Conservation (phyloP, 2,329 filamentous ascomycete species). For the Cercospora zeae-maydis region DNA sequence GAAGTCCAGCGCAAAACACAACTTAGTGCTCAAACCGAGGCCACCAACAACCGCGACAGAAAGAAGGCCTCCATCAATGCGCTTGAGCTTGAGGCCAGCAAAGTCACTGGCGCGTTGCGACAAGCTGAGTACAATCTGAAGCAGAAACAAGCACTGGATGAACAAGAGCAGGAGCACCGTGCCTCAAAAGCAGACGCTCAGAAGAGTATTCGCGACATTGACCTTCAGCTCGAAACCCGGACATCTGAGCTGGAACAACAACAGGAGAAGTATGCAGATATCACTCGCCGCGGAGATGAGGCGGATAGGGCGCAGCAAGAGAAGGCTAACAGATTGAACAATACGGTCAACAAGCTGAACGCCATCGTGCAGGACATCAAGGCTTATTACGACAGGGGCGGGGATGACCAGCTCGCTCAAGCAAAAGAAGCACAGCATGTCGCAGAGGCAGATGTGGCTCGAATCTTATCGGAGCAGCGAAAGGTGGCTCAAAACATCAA, state of each 20-base stretch:
- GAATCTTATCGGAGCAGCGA: slow-evolving; percentile 64
- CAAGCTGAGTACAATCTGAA: slow-evolving; percentile 71
- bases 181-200: slow-evolving; percentile 65
- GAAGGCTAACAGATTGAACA: slow-evolving; percentile 66
- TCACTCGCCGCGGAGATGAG: slow-evolving; percentile 64
- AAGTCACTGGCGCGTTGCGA: slow-evolving; percentile 69
- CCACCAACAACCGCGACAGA: slow-evolving; percentile 68
- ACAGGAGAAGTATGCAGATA: slow-evolving; percentile 72
- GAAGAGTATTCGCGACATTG: slow-evolving; percentile 64
- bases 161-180: slow-evolving; percentile 70
- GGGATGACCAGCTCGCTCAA: slow-evolving; percentile 64
- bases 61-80: slow-evolving; percentile 61
- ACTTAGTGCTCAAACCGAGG: slow-evolving; percentile 62
- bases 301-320: slow-evolving; percentile 70
- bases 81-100: slow-evolving; percentile 70
- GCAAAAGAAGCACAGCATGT: slow-evolving; percentile 66
- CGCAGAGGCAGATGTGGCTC: slow-evolving; percentile 63
- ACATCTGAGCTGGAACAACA: slow-evolving; percentile 73
- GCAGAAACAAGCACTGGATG: slow-evolving; percentile 68
- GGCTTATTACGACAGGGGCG: slow-evolving; percentile 72
- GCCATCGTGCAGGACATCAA: slow-evolving; percentile 73
- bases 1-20: slow-evolving; percentile 64
- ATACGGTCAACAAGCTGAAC: slow-evolving; percentile 72
- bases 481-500: slow-evolving; percentile 69
- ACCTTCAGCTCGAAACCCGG: slow-evolving; percentile 70